These are phyloP conservation scores for Tetrapisispora phaffii DNA, from an alignment of 805 yeast genomes.

Conservation along the genomic window DNA sequence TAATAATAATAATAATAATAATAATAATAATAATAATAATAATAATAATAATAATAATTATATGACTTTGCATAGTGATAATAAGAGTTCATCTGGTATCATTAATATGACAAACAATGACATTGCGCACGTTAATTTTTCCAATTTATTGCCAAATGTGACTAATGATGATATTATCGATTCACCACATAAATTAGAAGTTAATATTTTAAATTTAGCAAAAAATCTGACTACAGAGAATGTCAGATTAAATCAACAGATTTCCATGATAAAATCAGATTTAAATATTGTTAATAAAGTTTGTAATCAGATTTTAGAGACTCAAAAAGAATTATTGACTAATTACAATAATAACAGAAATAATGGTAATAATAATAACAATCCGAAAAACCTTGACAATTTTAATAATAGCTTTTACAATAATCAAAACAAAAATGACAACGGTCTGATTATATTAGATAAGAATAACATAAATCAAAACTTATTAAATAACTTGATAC, in stretches of 20 bases:
- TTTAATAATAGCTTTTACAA: neutral
- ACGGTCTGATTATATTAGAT: slow-evolving; percentile 17
- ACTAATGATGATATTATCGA: neutral
- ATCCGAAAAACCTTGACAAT: neutral
- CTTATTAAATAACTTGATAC: slow-evolving; percentile 12
- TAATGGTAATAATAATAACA: neutral
- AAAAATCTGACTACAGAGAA: slow-evolving; percentile 25
- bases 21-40: neutral
- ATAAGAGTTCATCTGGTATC: neutral
- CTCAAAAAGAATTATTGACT: slow-evolving; percentile 16
- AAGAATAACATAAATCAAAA: slow-evolving; percentile 18
- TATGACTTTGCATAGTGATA: too few species aligned
- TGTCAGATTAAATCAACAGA: slow-evolving; percentile 24
- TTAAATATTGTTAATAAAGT: slow-evolving; percentile 18
- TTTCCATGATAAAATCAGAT: slow-evolving; percentile 21
- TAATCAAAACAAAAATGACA: neutral
- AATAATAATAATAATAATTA: neutral
- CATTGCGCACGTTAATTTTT: neutral
- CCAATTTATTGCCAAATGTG: neutral
- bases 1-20: too few species aligned
- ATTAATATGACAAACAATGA: neutral
- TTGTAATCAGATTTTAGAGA: slow-evolving; percentile 22
- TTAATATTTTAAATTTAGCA: slow-evolving; percentile 20
- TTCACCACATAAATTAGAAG: slow-evolving; percentile 6
- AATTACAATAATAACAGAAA: slow-evolving; percentile 4